Evolutionary conservation across 2,329 filamentous ascomycete species (phyloP).

Genomic region (Fusarium coffeatum): DNA sequence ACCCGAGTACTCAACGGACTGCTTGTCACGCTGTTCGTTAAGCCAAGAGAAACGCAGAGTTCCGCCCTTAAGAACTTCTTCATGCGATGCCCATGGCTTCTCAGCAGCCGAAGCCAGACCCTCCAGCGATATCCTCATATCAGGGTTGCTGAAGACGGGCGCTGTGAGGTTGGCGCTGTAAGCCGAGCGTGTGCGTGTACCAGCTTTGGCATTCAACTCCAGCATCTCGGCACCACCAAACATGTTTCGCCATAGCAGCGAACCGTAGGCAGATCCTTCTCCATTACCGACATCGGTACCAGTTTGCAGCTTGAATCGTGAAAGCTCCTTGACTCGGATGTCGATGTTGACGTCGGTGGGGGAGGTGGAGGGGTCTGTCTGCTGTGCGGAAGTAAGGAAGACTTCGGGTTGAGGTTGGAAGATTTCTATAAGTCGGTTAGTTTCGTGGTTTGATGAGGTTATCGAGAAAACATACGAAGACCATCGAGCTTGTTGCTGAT

Average conservation of each 20-base stretch:
- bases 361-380: slow-evolving; percentile 74
- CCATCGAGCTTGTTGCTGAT: slow-evolving; percentile 79
- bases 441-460: slow-evolving; percentile 28
- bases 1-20: slow-evolving; percentile 83
- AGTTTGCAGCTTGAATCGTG: slow-evolving; percentile 88
- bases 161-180: slow-evolving; percentile 89
- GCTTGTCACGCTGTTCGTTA: slow-evolving; percentile 71
- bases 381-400: slow-evolving; percentile 81
- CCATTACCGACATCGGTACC: slow-evolving; percentile 94
- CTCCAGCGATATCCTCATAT: slow-evolving; percentile 82
- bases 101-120: slow-evolving; percentile 85
- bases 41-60: slow-evolving; percentile 82
- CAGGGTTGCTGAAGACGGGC: slow-evolving; percentile 85
- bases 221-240: slow-evolving; percentile 94
- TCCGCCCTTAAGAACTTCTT: slow-evolving; percentile 85
- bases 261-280: slow-evolving; percentile 93
- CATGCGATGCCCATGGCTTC: slow-evolving; percentile 94
- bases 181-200: slow-evolving; percentile 89
- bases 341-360: slow-evolving; percentile 86
- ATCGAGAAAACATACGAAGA: slow-evolving; percentile 70
- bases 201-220: slow-evolving; percentile 86
- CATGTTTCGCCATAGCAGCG: slow-evolving; percentile 88
- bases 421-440: slow-evolving; percentile 70
- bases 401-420: slow-evolving; percentile 86
- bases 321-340: slow-evolving; percentile 83